Evolutionary conservation across 2,329 filamentous ascomycete genomes (phyloP).

Genomic region (Pseudofabraea citricarpa): DNA sequence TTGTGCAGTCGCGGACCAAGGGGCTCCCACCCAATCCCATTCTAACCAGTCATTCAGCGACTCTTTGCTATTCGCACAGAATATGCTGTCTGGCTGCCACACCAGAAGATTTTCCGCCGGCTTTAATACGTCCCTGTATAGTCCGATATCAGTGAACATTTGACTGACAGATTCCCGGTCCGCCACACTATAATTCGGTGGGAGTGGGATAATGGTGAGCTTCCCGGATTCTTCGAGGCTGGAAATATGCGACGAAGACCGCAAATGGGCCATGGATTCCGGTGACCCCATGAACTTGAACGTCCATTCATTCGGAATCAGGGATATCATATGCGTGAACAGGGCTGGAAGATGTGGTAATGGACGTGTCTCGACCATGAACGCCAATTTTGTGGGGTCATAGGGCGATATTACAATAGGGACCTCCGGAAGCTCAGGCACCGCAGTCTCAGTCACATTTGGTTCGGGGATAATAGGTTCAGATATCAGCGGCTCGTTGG

Average conservation of each 20-base stretch:
- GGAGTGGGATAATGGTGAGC: conserved; percentile 43
- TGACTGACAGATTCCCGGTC: conserved; percentile 42
- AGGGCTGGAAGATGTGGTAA: neutral
- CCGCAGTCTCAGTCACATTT: too few relatives aligned
- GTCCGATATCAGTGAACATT: conserved; percentile 43
- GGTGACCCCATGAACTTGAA: neutral
- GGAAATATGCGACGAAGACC: conserved; percentile 36
- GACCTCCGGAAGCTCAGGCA: too few relatives aligned
- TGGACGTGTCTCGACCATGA: neutral
- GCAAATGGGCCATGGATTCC: conserved; percentile 37
- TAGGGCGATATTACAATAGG: too few relatives aligned
- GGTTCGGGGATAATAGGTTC: too few relatives aligned
- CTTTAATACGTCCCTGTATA: conserved; percentile 47
- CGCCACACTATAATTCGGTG: conserved; percentile 38
- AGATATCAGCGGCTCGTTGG: too few relatives aligned
- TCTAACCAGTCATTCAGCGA: conserved; percentile 48
- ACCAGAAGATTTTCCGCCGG: conserved; percentile 49
- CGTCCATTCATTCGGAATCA: neutral
- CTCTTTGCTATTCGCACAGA: conserved; percentile 46
- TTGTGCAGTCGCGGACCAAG: conserved; percentile 18
- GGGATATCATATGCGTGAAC: neutral
- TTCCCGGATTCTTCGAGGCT: conserved; percentile 43
- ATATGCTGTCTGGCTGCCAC: conserved; percentile 49
- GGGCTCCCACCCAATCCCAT: conserved; percentile 40
- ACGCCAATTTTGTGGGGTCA: neutral